phyloP scores from a whole-genome alignment of 306 rosid species.

The Cercis canadensis region DNA sequence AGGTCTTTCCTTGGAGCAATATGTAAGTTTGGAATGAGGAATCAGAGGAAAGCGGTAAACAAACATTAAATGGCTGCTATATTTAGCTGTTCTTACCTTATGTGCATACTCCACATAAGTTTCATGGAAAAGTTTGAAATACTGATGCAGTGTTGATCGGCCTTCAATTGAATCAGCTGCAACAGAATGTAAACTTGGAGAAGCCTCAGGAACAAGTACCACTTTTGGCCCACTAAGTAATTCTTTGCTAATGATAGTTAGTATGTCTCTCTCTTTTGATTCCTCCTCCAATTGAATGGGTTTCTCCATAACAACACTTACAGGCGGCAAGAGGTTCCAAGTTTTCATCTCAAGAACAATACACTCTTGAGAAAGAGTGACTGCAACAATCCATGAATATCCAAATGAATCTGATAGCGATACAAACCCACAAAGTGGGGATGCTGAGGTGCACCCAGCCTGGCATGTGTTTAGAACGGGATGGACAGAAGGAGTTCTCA shows the following conservation, averaged over 20 bases:
- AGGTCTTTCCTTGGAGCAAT: background rate
- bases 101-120: conserved; percentile 93
- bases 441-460: conserved; percentile 63
- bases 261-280: conserved; percentile 56
- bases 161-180: conserved; percentile 95
- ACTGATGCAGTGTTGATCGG: conserved; percentile 84
- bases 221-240: conserved; percentile 85
- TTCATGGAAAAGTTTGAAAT: conserved; percentile 93
- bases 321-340: conserved; percentile 74
- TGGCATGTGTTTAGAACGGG: conserved; percentile 90
- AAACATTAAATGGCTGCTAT: conserved; percentile 20
- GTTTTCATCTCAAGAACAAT: conserved; percentile 87
- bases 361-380: conserved; percentile 75
- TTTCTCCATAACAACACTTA: conserved; percentile 63
- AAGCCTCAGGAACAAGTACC: conserved; percentile 75
- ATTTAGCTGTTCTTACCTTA: conserved; percentile 63
- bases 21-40: background rate
- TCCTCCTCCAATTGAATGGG: conserved; percentile 43
- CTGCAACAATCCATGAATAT: conserved; percentile 92
- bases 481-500: conserved; percentile 90
- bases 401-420: conserved; percentile 96
- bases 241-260: conserved; percentile 82
- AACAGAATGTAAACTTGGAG: conserved; percentile 77
- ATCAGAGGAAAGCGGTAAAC: conserved; percentile 1
- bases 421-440: conserved; percentile 76